Base-by-base conservation (phyloP, 148 eudicot species). In the Amaranthus palmeri region DNA sequence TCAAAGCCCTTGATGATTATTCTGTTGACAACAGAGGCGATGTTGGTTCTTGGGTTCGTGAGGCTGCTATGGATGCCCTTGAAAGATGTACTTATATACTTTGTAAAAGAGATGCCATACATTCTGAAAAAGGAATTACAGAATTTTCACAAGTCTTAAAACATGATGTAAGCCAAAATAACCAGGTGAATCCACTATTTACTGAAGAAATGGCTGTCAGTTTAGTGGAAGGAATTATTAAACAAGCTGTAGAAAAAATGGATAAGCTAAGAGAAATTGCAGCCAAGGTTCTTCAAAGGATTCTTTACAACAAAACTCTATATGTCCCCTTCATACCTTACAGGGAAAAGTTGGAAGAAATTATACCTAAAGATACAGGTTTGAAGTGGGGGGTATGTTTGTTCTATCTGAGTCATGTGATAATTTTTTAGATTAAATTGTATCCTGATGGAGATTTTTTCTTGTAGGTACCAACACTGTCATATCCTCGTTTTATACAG, bases 1-100 rank as follows among this genome's bases (percentile, higher is more conserved):
- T 93, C 68, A 81, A 77, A 79, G 97, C 98, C 74, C 86, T 93
- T 48, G 93, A 91, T 72, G 98, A 93, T 82, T 93, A 93, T 79
- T 93, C 96, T 46, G 90, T 86, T 12, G 98, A 93, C 77, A 93
- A 93, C 79, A 84, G 98, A 80, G 98, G 98, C 73, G 98, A 93
- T 77, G 97, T 93, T 62, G 98, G 98, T 78, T 93, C 98, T 74
- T 93, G 98, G 98, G 93, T 93, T 78, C 98, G 97, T 74, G 92
- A 89, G 84, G 96, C 97, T 82, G 92, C 98, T 54, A 84, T 93
- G 88, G 85, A 81, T 81, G 92, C 88, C 78, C 98, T 93, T 72
- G 97, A 89, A 80, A 93, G 81, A 76, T 89, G 97, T 81, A 84
- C 96, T 67, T 89, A 84, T 73, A 87, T 93, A 69, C 92, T 93